A percentile compares a stretch with the other conserved stretches of the same genome.
Conservation (phyloP, 1,284 basidiomycete genomes). For the Leccinum subspadiceum region DNA sequence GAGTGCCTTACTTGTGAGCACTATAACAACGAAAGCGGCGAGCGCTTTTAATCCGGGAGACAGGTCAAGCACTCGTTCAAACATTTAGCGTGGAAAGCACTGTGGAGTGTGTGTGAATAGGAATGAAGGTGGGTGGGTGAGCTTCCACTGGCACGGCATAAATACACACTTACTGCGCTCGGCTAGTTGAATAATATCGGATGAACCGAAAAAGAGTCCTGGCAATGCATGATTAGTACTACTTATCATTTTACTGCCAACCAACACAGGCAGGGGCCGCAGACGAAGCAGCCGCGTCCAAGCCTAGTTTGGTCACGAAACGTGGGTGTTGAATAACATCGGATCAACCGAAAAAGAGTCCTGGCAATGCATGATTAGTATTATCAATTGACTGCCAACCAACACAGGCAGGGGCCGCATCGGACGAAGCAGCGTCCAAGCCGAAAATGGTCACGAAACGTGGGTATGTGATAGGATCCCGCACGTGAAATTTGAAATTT, state of each 20-base stretch:
- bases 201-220: not conserved
- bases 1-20: constrained; percentile 17
- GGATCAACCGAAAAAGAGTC: not conserved
- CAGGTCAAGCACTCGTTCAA: constrained; percentile 2
- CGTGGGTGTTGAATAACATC: constrained; percentile 9
- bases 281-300: not conserved
- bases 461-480: too few species aligned
- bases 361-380: not conserved
- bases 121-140: not conserved
- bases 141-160: not conserved
- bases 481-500: not conserved
- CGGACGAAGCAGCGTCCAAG: not conserved
- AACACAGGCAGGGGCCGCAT: too few species aligned
- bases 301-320: not conserved
- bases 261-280: too few species aligned
- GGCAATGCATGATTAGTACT: not conserved
- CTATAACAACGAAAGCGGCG: constrained; percentile 16
- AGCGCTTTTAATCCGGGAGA: constrained; percentile 17
- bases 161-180: not conserved
- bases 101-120: not conserved
- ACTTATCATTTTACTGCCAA: not conserved
- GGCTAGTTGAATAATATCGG: constrained; percentile 8
- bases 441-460: not conserved
- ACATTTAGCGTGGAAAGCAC: constrained; percentile 5
- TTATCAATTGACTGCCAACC: not conserved